Evolutionary conservation across 192 early-diverging fungal genomes (phyloP), one percentile per base, ranked within the genome.

Genomic region (Gigaspora rosea): DNA sequence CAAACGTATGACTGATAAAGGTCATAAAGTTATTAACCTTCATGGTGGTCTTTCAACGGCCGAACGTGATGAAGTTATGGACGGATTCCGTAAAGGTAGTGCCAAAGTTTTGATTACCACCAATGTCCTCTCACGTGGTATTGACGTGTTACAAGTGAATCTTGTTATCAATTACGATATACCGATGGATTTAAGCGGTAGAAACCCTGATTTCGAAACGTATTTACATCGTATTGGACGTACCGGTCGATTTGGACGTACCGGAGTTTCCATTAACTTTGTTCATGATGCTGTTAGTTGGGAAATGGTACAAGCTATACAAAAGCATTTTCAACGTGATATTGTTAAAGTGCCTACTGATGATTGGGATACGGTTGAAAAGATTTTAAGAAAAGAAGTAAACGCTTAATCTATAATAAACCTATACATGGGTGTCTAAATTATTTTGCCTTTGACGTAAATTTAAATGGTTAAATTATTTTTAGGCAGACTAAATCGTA

Each of bases 211-310:
- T 76, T 89, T 88, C 32, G 96, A 98, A 77, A 97, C 97, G 0
- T 99, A 99, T 77, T 85, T 99, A 51, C 97, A 99, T 83, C 92
- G 97, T 75, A 98, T 99, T 80, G 97, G 97, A 8, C 92, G 97
- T 73, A 99, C 97, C 1, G 97, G 97, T 68, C 88, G 97, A 61
- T 99, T 99, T 78, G 97, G 97, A 7, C 93, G 97, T 72, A 93
- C 90, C 0, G 97, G 97, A 13, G 93, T 96, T 11, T 91, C 91
- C 70, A 94, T 99, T 83, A 99, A 98, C 83, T 96, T 99, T 88
- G 92, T 96, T 2, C 94, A 96, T 74, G 90, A 96, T 77, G 80
- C 88, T 36, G 84, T 84, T 80, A 90, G 86, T 35, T 90, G 86
- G 83, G 80, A 86, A 51, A 89, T 95, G 81, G 94, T 97, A 92